Evolutionary conservation across 2,329 filamentous ascomycete genomes (phyloP).

Genomic region (Colletotrichum neosansevieriae): DNA sequence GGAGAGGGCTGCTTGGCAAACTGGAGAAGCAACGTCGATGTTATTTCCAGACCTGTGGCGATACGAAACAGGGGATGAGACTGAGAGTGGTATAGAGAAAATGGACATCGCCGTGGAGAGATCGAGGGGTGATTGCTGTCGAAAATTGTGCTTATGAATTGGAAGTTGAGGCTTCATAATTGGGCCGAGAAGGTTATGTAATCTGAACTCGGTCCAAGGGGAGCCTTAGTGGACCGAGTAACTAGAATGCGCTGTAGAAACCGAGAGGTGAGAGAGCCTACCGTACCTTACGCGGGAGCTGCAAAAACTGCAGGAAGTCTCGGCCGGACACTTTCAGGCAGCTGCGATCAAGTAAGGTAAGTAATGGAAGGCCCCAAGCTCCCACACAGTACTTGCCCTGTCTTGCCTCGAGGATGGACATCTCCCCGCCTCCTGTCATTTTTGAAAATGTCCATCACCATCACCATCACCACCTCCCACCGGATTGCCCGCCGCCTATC

Average conservation of each 20-base stretch:
- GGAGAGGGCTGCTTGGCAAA: conserved; percentile 17
- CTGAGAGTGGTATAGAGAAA: too few relatives aligned
- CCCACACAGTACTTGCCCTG: too few relatives aligned
- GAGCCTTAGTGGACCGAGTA: background rate
- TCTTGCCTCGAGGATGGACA: background rate
- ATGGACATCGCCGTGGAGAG: too few relatives aligned
- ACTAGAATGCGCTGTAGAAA: background rate
- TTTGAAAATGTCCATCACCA: conserved; percentile 4
- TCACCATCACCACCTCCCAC: background rate
- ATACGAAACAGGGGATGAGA: conserved; percentile 4
- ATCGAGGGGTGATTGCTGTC: too few relatives aligned
- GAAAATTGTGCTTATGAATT: too few relatives aligned
- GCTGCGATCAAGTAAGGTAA: too few relatives aligned
- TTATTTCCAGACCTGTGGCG: conserved; percentile 1
- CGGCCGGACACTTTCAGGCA: background rate
- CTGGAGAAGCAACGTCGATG: background rate
- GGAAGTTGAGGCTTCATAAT: background rate
- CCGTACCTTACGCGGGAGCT: background rate
- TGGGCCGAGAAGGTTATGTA: background rate
- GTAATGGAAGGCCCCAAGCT: too few relatives aligned
- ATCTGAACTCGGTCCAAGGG: background rate
- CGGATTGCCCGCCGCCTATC: too few relatives aligned
- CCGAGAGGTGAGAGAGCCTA: background rate
- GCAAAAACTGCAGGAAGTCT: conserved; percentile 1
- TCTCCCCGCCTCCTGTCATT: background rate